Evolutionary conservation across 345 rosid species (phyloP), one percentile per base, ranked within the genome.

Genomic region (Hypericum androsaemum): DNA sequence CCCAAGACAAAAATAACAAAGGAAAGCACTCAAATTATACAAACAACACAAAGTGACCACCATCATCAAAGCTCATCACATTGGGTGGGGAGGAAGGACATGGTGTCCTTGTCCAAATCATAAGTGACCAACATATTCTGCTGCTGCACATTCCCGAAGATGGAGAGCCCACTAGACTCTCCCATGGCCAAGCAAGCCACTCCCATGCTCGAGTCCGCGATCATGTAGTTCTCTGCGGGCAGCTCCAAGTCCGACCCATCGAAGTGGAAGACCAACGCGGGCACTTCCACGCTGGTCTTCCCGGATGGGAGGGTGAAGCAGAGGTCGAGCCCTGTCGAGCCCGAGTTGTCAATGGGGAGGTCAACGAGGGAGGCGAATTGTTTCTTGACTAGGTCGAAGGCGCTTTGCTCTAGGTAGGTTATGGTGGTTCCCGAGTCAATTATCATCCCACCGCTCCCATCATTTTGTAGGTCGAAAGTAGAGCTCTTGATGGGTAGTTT

Each of bases 371-470:
- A 64, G 11, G 35, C 61, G 54, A 92, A 88, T 58, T 69, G 95
- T 8, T 85, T 46, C 35, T 60, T 77, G 8, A 92, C 69, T 10
- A 44, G 15, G 41, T 65, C 63, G 39, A 78, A 92, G 5, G 83
- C 96, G 5, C 57, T 50, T 6, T 74, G 59, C 60, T 81, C 88
- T 0, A 92, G 56, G 53, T 85, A 88, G 0, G 98, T 80, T 45
- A 92, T 83, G 43, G 96, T 85, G 0, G 98, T 92, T 38, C 98
- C 98, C 0, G 96, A 88, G 68, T 92, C 98, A 10, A 88, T 88
- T 50, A 88, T 83, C 58, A 88, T n/a, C 8, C 98, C 96, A 40
- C 96, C 98, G 0, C 62, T 75, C 5, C 98, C 96, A 62, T 92
- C 95, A 7, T 71, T 71, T 22, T 70, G 66, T 60, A 92, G 67